Evolutionary conservation across 2,329 filamentous ascomycete genomes (phyloP), one percentile per base, ranked within the genome.

Genomic region (Fusarium buharicum): DNA sequence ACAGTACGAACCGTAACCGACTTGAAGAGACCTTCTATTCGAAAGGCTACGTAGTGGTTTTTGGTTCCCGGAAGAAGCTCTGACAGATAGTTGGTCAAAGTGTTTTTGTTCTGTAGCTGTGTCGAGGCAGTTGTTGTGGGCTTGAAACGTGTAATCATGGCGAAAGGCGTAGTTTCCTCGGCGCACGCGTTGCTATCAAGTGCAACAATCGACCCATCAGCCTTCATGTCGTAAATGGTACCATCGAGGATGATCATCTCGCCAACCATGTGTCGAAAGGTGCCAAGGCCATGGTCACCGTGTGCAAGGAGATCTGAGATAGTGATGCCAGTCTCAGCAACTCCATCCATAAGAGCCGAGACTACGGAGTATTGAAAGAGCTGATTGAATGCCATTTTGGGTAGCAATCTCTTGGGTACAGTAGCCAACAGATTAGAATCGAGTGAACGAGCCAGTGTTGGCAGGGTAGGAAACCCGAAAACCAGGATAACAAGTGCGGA

Each of bases 231-330:
- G 9, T 62, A 67, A 2, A 65, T 17, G 3, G 27, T 4, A 1
- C 57, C 64, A 24, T 65, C 61, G 0, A 67, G 40, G 16, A 67
- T 65, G 31, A 67, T 64, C 64, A 67, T 67, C 13, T 67, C 64
- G 1, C 64, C 64, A 3, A 47, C 50, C 64, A 67, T 67, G 11
- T 64, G 47, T 18, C 54, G 57, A 49, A 67, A 67, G 10, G 64
- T 67, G n/a, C 64, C 64, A 3, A 67, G 53, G 3, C 64, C 64
- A 4, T 65, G 60, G 8, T 62, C 38, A 7, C 64, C 64, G 13
- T 53, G 45, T 2, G 31, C n/a, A 18, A 64, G 36, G 1, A 67
- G 59, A 2, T 64, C 49, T 3, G 33, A 50, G 18, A 67, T 38
- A 6, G 52, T 34, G 4, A 67, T 49, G 10, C 64, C 64, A 6